Conservation (phyloP, 2,329 filamentous ascomycete genomes). For the Penicillium thymicola region DNA sequence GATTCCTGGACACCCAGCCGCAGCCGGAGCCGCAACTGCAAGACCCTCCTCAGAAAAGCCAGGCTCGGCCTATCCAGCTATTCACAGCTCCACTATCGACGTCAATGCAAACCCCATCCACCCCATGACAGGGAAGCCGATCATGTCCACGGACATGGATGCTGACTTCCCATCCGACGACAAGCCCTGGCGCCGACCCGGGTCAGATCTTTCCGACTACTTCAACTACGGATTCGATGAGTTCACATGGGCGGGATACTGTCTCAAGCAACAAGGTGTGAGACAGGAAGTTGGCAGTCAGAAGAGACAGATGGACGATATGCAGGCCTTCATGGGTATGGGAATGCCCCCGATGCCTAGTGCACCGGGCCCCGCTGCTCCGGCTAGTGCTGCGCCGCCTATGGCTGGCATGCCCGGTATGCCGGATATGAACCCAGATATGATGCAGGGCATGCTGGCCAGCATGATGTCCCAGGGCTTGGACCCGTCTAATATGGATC, state of each 20-base stretch:
- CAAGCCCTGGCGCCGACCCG: slow-evolving; percentile 93
- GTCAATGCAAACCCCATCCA: slow-evolving; percentile 79
- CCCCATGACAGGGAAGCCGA: slow-evolving; percentile 70
- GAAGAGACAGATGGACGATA: slow-evolving; percentile 65
- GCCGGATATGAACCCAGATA: slow-evolving; percentile 52
- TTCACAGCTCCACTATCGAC: slow-evolving; percentile 76
- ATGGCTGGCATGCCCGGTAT: slow-evolving; percentile 44
- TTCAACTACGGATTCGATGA: slow-evolving; percentile 99
- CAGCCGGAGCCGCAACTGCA: slow-evolving; percentile 9
- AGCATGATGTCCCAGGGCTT: slow-evolving; percentile 54
- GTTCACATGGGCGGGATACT: slow-evolving; percentile 95
- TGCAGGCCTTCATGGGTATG: slow-evolving; percentile 58
- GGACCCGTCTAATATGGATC: slow-evolving; percentile 53
- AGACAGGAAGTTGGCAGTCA: slow-evolving; percentile 75
- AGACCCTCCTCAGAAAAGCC: slow-evolving; percentile 45
- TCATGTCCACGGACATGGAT: slow-evolving; percentile 75
- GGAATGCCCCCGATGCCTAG: slow-evolving; percentile 48
- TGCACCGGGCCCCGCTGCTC: slow-evolving; percentile 29
- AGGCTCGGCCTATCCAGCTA: slow-evolving; percentile 63
- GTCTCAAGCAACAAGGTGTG: slow-evolving; percentile 78
- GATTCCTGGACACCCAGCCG: slow-evolving; percentile 25
- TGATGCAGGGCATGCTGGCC: slow-evolving; percentile 59
- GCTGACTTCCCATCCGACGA: slow-evolving; percentile 70
- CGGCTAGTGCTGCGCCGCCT: slow-evolving; percentile 30
- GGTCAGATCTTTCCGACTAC: slow-evolving; percentile 92